Percentiles rank a stretch among this genome's conserved stretches.
Evolutionary conservation across 495 filamentous ascomycete genomes (phyloP).

Genomic region (Lasiosphaeria ovina): DNA sequence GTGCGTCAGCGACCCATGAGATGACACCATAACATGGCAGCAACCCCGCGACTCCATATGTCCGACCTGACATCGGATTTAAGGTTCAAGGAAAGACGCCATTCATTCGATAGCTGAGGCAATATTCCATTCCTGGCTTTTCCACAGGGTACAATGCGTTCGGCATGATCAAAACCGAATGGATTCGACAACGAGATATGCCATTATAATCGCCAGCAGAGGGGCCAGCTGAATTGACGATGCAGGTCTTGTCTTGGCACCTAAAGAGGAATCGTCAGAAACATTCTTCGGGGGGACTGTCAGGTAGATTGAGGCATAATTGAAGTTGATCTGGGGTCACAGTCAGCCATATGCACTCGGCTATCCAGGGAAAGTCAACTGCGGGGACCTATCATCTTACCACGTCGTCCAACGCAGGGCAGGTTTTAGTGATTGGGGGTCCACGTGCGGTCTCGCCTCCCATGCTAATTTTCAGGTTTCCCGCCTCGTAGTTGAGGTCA

Average conservation of each 20-base stretch:
- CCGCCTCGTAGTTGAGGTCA: slow-evolving; percentile 3
- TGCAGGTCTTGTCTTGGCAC: neutral
- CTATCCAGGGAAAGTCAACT: neutral
- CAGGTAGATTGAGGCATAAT: neutral
- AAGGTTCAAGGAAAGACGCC: neutral
- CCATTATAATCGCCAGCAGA: too few relatives aligned
- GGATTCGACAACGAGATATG: too few relatives aligned
- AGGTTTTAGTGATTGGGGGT: neutral
- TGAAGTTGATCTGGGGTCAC: neutral
- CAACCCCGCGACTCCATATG: neutral
- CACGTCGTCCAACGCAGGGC: slow-evolving; percentile 2
- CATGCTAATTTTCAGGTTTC: slow-evolving; percentile 12
- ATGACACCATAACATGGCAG: neutral
- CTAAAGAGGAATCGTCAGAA: neutral
- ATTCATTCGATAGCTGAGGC: neutral
- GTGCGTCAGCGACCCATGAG: neutral
- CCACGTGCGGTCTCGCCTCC: neutral
- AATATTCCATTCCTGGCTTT: neutral
- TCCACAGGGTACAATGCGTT: too few relatives aligned
- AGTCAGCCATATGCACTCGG: neutral
- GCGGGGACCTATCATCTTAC: neutral
- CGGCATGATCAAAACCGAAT: too few relatives aligned
- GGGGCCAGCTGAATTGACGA: neutral
- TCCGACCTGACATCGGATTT: neutral
- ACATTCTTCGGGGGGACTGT: neutral